Conservation (phyloP, 352 stramenopile species). For the Phytopythium chamaehyphon region DNA sequence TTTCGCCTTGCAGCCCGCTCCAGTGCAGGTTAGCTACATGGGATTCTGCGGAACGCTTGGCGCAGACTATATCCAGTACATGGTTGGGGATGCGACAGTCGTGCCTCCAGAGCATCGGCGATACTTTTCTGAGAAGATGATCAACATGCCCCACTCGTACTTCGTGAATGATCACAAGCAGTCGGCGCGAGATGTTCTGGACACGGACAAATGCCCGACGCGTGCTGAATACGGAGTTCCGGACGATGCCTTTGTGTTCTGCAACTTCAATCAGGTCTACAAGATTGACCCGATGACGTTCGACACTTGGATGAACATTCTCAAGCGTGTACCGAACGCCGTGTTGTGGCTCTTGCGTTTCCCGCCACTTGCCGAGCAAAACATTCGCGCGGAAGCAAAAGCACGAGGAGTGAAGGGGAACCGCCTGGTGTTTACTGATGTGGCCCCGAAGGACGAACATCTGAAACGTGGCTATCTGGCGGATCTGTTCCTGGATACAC, state of each 20-base stretch:
- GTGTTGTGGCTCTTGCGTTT: conserved; percentile 92
- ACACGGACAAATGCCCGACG: conserved; percentile 70
- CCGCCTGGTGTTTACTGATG: conserved; percentile 82
- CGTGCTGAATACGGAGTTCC: conserved; percentile 86
- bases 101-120: conserved; percentile 57
- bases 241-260: conserved; percentile 93
- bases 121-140: conserved; percentile 87
- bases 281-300: conserved; percentile 94
- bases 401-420: conserved; percentile 65
- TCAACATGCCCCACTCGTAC: conserved; percentile 91
- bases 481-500: conserved; percentile 93
- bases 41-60: conserved; percentile 90
- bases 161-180: conserved; percentile 93
- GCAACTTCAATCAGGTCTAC: conserved; percentile 95
- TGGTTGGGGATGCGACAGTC: conserved; percentile 84
- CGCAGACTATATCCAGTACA: conserved; percentile 92
- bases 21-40: conserved; percentile 90
- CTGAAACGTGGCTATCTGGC: conserved; percentile 83
- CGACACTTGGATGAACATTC: conserved; percentile 90
- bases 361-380: conserved; percentile 72
- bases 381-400: conserved; percentile 79
- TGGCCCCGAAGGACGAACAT: conserved; percentile 89
- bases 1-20: conserved; percentile 88
- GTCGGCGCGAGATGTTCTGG: conserved; percentile 74
- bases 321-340: conserved; percentile 89